Conservation (phyloP, 768 basidiomycete species). For the Lactifluus rugatus region DNA sequence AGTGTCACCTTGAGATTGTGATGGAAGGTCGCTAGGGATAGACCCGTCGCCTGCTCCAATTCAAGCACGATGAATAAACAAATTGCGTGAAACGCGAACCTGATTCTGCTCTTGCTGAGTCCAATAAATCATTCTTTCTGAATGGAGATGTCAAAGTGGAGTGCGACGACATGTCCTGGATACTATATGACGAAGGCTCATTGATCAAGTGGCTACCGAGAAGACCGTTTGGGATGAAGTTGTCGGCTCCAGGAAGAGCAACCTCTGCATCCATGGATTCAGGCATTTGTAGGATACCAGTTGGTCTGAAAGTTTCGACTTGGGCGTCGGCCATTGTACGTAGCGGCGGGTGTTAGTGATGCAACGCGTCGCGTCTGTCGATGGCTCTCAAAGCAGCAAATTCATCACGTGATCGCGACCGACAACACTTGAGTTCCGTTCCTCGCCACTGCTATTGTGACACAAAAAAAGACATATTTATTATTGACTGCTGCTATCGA, state of each 20-base stretch:
- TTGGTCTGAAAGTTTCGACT: constrained; percentile 1
- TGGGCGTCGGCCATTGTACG: not conserved
- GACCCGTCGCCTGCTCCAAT: not conserved
- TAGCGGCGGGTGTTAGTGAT: not conserved
- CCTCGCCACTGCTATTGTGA: not conserved
- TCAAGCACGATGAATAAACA: not conserved
- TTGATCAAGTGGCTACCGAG: not conserved
- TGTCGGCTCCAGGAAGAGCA: not conserved
- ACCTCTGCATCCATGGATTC: not conserved
- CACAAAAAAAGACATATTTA: not conserved
- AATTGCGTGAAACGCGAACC: not conserved
- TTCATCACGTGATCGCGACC: constrained; percentile 10
- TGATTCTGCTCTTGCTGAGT: not conserved
- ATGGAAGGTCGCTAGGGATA: not conserved
- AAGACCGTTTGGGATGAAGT: constrained; percentile 15
- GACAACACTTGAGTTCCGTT: not conserved
- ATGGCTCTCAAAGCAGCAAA: not conserved
- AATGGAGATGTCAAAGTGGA: constrained; percentile 2
- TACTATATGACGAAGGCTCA: not conserved
- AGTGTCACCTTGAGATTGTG: constrained; percentile 17
- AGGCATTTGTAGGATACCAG: not conserved
- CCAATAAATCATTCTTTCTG: constrained; percentile 2
- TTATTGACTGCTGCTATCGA: not conserved
- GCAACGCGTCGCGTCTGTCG: too few relatives aligned
- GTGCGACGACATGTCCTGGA: not conserved